phyloP scores from a whole-genome alignment of 2,329 filamentous ascomycete genomes.

The Dothiorella sarmentorum region DNA sequence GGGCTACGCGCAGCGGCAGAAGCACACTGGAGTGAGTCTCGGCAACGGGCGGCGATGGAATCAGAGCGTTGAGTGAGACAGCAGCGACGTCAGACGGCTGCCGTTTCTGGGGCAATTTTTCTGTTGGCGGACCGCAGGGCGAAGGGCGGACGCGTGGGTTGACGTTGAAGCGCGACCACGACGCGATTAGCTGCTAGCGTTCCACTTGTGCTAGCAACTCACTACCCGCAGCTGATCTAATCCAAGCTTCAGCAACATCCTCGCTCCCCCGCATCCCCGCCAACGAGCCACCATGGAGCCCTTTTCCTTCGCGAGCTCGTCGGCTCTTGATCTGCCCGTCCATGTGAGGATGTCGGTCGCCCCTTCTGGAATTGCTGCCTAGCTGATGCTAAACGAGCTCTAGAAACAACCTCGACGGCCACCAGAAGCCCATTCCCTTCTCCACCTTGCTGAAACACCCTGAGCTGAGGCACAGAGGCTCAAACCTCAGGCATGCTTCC shows the following conservation, averaged over 20 bases:
- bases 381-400: conserved; percentile 25
- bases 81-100: background rate
- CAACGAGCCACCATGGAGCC: conserved; percentile 69
- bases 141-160: background rate
- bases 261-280: background rate
- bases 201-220: background rate
- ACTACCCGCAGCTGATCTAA: background rate
- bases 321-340: conserved; percentile 71
- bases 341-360: conserved; percentile 59
- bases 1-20: too few relatives aligned
- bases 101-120: background rate
- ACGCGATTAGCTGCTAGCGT: conserved; percentile 13
- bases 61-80: background rate
- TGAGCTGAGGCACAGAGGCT: conserved; percentile 81
- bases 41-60: background rate
- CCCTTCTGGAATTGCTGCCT: conserved; percentile 16
- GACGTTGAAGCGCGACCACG: conserved; percentile 10
- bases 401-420: conserved; percentile 73
- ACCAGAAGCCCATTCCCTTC: conserved; percentile 68
- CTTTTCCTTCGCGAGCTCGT: conserved; percentile 91
- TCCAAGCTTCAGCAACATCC: background rate
- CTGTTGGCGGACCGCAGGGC: too few relatives aligned
- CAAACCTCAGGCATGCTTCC: conserved; percentile 64
- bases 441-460: conserved; percentile 76
- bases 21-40: too few relatives aligned